phyloP scores from a whole-genome alignment of 306 rosid genomes.

The Hippophae rhamnoides region DNA sequence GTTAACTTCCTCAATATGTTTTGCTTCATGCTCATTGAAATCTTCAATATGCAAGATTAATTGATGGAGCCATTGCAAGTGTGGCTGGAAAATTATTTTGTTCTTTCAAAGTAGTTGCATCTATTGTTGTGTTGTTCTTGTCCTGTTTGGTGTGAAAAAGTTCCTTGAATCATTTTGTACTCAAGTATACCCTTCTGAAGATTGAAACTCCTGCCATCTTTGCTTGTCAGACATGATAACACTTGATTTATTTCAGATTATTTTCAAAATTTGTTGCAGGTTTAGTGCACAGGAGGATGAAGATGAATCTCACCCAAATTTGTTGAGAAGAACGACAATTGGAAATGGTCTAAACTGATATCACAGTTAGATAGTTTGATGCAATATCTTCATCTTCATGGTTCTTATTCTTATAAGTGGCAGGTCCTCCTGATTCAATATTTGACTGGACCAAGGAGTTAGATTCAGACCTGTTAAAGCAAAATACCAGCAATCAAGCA shows the following conservation, averaged over 20 bases:
- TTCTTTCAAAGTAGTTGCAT: background rate
- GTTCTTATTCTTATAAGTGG: conserved; percentile 20
- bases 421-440: conserved; percentile 88
- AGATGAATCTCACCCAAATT: conserved; percentile 66
- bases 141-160: background rate
- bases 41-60: no score
- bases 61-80: background rate
- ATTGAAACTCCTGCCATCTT: conserved; percentile 2
- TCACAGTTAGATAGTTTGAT: conserved; percentile 15
- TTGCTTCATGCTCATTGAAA: no score
- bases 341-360: conserved; percentile 66
- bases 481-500: conserved; percentile 72
- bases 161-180: background rate
- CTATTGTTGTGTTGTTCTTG: background rate
- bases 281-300: conserved; percentile 97
- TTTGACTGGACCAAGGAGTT: conserved; percentile 88
- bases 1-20: no score
- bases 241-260: background rate
- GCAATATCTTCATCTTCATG: conserved; percentile 13
- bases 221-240: background rate
- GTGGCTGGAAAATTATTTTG: background rate
- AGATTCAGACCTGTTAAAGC: conserved; percentile 72
- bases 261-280: conserved; percentile 27
- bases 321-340: conserved; percentile 78
- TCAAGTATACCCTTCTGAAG: background rate